Evolutionary conservation across 1,284 basidiomycete genomes (phyloP).

Genomic region (Leccinum fuscescens): DNA sequence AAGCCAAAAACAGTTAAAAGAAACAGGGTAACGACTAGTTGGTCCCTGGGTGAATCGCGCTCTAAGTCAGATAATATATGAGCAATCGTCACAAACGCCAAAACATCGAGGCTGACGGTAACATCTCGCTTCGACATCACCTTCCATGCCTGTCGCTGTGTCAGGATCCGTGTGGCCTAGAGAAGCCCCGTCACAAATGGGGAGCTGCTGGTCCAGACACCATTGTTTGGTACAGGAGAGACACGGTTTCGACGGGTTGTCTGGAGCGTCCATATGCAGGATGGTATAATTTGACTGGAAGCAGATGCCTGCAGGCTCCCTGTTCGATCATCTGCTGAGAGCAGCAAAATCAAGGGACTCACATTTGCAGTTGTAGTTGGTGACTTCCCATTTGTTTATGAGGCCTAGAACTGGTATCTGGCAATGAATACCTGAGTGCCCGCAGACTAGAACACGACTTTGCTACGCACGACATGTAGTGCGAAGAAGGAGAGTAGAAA

Average conservation of each 20-base stretch:
- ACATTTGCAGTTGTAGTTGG: slow-evolving; percentile 80
- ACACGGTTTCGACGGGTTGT: slow-evolving; percentile 86
- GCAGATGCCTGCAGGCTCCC: slow-evolving; percentile 71
- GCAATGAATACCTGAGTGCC: slow-evolving; percentile 15
- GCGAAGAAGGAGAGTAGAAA: slow-evolving; percentile 20
- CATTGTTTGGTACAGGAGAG: slow-evolving; percentile 92
- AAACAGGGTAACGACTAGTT: slow-evolving; percentile 88
- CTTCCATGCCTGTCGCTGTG: slow-evolving; percentile 93
- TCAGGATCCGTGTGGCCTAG: slow-evolving; percentile 87
- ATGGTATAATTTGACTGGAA: slow-evolving; percentile 87
- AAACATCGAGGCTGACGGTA: slow-evolving; percentile 71
- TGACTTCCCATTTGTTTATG: slow-evolving; percentile 77
- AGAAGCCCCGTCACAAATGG: slow-evolving; percentile 82
- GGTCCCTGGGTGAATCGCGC: slow-evolving; percentile 87
- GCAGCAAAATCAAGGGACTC: slow-evolving; percentile 20
- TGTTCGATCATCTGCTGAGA: slow-evolving; percentile 8
- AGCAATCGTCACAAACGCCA: slow-evolving; percentile 29
- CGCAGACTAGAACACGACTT: slow-evolving; percentile 1
- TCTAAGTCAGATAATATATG: slow-evolving; percentile 42
- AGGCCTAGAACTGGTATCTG: slow-evolving; percentile 48
- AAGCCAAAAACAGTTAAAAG: slow-evolving; percentile 82
- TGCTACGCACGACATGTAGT: slow-evolving; percentile 29
- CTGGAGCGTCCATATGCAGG: slow-evolving; percentile 76
- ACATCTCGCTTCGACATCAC: slow-evolving; percentile 92
- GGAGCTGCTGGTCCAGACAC: slow-evolving; percentile 90